Evolutionary conservation across 1,284 basidiomycete genomes (phyloP).

Genomic region (Coniferiporia weirii): DNA sequence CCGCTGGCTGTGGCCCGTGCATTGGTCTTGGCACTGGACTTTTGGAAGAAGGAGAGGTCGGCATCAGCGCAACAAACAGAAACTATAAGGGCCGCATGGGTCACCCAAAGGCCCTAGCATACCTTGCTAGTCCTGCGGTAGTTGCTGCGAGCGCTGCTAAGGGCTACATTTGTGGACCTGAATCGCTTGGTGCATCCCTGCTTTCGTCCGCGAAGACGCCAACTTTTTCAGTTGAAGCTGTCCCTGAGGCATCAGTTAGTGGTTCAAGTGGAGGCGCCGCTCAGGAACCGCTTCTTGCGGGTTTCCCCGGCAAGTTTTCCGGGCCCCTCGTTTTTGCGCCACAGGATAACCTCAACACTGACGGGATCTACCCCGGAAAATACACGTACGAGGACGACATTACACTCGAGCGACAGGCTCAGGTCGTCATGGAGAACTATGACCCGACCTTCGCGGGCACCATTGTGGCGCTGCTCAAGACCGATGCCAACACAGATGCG

Average conservation of each 20-base stretch:
- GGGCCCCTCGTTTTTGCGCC: slow-evolving; percentile 90
- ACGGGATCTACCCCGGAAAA: slow-evolving; percentile 98
- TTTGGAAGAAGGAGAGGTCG: slow-evolving; percentile 90
- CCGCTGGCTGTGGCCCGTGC: slow-evolving; percentile 96
- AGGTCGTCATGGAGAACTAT: slow-evolving; percentile 99
- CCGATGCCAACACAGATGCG: slow-evolving; percentile 17
- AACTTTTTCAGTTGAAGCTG: slow-evolving; percentile 51
- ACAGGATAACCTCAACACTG: slow-evolving; percentile 97
- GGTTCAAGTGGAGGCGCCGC: slow-evolving; percentile 24
- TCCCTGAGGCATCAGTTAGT: slow-evolving; percentile 27
- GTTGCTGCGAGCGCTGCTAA: slow-evolving; percentile 94
- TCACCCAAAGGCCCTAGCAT: slow-evolving; percentile 89
- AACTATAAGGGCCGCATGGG: slow-evolving; percentile 99
- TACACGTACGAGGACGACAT: slow-evolving; percentile 99
- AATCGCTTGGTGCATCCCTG: slow-evolving; percentile 51
- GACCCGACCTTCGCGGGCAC: slow-evolving; percentile 81
- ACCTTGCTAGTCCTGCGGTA: slow-evolving; percentile 93
- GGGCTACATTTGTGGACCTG: slow-evolving; percentile 87
- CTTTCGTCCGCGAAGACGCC: slow-evolving; percentile 48
- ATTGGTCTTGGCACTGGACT: slow-evolving; percentile 94
- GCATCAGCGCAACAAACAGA: slow-evolving; percentile 96
- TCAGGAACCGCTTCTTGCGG: slow-evolving; percentile 62
- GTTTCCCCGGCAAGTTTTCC: slow-evolving; percentile 80
- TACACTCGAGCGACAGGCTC: slow-evolving; percentile 88
- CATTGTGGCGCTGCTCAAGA: slow-evolving; percentile 54